phyloP scores from a whole-genome alignment of 768 basidiomycete genomes.

The Tephrocybe sp. region DNA sequence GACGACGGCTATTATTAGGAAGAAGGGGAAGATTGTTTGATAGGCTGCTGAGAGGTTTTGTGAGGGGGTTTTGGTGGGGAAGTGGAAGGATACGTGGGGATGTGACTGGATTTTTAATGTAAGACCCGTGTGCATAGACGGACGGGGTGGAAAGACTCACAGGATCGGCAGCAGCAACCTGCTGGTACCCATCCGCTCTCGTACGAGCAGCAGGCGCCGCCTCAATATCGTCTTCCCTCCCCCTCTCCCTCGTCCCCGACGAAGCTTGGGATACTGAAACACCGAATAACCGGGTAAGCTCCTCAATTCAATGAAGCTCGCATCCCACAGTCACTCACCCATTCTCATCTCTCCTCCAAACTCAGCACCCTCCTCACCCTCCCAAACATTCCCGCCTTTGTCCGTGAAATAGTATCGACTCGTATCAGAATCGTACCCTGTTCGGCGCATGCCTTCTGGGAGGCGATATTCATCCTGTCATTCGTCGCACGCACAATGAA shows the following conservation, averaged over 20 bases:
- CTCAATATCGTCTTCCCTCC: constrained; percentile 44
- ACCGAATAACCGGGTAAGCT: no score
- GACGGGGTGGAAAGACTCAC: constrained; percentile 32
- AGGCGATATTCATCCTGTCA: constrained; percentile 48
- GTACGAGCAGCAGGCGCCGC: constrained; percentile 49
- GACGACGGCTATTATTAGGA: constrained; percentile 62
- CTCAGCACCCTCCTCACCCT: constrained; percentile 56
- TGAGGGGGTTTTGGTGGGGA: constrained; percentile 15
- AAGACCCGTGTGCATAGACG: neutral
- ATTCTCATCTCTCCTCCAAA: constrained; percentile 57
- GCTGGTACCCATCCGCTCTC: constrained; percentile 55
- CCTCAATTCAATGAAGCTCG: neutral
- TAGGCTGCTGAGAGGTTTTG: constrained; percentile 34
- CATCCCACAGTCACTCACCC: constrained; percentile 28
- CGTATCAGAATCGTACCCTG: constrained; percentile 75
- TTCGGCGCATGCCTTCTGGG: constrained; percentile 59
- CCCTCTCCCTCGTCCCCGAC: constrained; percentile 22
- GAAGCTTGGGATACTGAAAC: constrained; percentile 16
- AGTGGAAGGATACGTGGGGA: constrained; percentile 29
- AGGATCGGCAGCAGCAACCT: constrained; percentile 44
- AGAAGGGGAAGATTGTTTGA: constrained; percentile 66
- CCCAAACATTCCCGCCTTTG: constrained; percentile 52
- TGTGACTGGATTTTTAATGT: constrained; percentile 5
- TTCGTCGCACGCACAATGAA: neutral
- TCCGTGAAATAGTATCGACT: constrained; percentile 65